These are phyloP conservation scores for Pisolithus albus DNA, from an alignment of 768 basidiomycete genomes.

Conservation along the genomic window DNA sequence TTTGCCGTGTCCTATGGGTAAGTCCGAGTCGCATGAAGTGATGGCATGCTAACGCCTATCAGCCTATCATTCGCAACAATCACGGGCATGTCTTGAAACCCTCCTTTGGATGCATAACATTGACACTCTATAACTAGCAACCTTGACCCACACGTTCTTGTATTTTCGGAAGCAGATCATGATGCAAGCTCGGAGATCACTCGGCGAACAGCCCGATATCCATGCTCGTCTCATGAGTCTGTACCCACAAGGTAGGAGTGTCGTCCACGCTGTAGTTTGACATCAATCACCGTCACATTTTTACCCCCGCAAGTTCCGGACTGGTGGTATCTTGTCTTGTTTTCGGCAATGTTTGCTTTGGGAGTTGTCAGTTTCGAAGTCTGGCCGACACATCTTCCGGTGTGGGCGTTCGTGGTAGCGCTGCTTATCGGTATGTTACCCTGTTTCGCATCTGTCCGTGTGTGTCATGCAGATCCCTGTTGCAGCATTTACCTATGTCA, in stretches of 20 bases:
- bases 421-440: slow-evolving; percentile 36
- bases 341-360: slow-evolving; percentile 65
- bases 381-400: slow-evolving; percentile 68
- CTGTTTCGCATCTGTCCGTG: background rate
- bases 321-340: slow-evolving; percentile 77
- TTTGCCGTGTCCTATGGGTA: slow-evolving; percentile 29
- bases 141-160: slow-evolving; percentile 63
- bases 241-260: slow-evolving; percentile 51
- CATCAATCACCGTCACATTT: background rate
- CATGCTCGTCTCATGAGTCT: slow-evolving; percentile 53
- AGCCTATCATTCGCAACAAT: slow-evolving; percentile 80
- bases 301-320: slow-evolving; percentile 50
- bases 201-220: slow-evolving; percentile 74
- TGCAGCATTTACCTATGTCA: slow-evolving; percentile 35
- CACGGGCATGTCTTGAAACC: slow-evolving; percentile 40
- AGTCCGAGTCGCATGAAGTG: background rate
- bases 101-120: background rate
- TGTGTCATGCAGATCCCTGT: background rate
- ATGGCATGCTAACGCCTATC: slow-evolving; percentile 47
- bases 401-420: slow-evolving; percentile 62
- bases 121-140: slow-evolving; percentile 28
- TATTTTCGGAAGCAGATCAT: slow-evolving; percentile 78
- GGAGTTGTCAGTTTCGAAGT: slow-evolving; percentile 65
- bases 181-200: slow-evolving; percentile 59
- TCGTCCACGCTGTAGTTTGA: slow-evolving; percentile 25